phyloP scores from a whole-genome alignment of 1,284 basidiomycete genomes.

The Cronartium quercuum region DNA sequence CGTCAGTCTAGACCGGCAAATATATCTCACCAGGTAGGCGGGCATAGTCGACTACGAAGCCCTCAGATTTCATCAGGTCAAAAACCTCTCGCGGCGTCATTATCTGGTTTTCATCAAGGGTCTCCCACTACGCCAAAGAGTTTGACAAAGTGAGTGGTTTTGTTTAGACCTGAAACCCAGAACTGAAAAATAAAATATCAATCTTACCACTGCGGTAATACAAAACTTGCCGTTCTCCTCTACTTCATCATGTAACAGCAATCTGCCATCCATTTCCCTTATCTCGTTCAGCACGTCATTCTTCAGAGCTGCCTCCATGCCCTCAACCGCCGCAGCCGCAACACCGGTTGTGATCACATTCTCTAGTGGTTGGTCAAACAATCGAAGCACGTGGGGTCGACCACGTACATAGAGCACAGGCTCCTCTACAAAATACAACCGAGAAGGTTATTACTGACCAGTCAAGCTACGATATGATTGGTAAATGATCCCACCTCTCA shows the following conservation, averaged over 20 bases:
- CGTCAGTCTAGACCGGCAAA: neutral
- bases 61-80: conserved; percentile 46
- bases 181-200: neutral
- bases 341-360: conserved; percentile 89
- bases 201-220: conserved; percentile 45
- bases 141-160: neutral
- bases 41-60: conserved; percentile 38
- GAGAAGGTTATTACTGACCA: conserved; percentile 39
- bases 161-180: neutral
- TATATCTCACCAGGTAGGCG: conserved; percentile 14
- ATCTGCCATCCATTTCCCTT: conserved; percentile 64
- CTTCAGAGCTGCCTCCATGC: conserved; percentile 86
- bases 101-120: conserved; percentile 73
- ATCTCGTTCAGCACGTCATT: conserved; percentile 80
- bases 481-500: conserved; percentile 57
- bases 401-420: conserved; percentile 56
- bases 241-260: conserved; percentile 86
- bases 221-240: conserved; percentile 82
- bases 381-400: conserved; percentile 84
- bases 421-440: conserved; percentile 16
- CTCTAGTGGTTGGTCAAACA: conserved; percentile 78
- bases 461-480: neutral
- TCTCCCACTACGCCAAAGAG: conserved; percentile 64
- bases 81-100: conserved; percentile 88
- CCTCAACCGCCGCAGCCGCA: conserved; percentile 82